Evolutionary conservation across 2,329 filamentous ascomycete species (phyloP).

Genomic region (Pseudocercospora macadamiae): DNA sequence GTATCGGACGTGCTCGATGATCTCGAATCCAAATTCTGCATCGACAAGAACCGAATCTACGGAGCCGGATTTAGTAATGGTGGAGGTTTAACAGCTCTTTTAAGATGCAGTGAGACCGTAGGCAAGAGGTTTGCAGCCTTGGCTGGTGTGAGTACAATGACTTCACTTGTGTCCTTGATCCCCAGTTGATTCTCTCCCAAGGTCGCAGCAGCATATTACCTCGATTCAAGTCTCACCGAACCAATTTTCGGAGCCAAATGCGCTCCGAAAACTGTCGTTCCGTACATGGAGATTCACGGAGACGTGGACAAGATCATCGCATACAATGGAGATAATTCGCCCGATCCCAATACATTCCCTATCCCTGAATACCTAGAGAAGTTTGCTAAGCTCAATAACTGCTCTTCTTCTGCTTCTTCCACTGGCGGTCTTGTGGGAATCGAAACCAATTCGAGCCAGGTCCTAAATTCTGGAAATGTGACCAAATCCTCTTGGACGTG

Average conservation of each 20-base stretch:
- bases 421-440: background rate
- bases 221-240: slow-evolving; percentile 13
- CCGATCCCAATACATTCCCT: background rate
- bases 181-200: too few species aligned
- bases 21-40: slow-evolving; percentile 46
- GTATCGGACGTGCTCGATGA: slow-evolving; percentile 45
- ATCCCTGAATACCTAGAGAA: slow-evolving; percentile 19
- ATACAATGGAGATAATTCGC: slow-evolving; percentile 38
- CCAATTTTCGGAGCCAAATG: slow-evolving; percentile 14
- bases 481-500: slow-evolving; percentile 10
- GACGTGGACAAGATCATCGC: slow-evolving; percentile 40
- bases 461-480: slow-evolving; percentile 18
- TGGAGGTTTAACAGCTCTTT: slow-evolving; percentile 52
- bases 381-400: slow-evolving; percentile 13
- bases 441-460: slow-evolving; percentile 3
- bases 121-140: slow-evolving; percentile 48
- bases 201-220: slow-evolving; percentile 50
- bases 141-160: slow-evolving; percentile 47
- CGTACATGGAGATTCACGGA: slow-evolving; percentile 46
- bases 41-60: slow-evolving; percentile 49
- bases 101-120: slow-evolving; percentile 49
- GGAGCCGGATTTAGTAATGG: slow-evolving; percentile 57
- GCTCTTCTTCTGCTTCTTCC: background rate
- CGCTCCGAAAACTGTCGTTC: slow-evolving; percentile 26
- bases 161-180: too few species aligned